Evolutionary conservation across 768 basidiomycete genomes (phyloP), one percentile per base, ranked within the genome.

Genomic region (Termitomyces sp.): DNA sequence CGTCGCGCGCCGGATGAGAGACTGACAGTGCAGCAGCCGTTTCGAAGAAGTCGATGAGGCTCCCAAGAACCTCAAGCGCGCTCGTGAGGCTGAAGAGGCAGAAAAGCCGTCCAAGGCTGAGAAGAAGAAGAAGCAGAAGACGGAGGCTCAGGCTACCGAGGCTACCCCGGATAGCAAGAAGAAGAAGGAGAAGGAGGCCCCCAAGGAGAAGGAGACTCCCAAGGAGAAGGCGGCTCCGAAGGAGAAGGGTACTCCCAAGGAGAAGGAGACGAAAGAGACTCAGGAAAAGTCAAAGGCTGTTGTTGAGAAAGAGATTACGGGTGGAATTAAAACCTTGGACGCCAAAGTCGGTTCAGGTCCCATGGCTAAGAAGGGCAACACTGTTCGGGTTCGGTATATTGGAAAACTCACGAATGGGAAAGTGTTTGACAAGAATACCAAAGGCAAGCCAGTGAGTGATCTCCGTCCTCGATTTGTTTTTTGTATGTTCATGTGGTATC

Each of bases 361-460:
- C 40, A 78, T 80, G 67, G 94, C 91, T 18, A 97, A 95, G 79
- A 83, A 85, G 57, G 95, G 95, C 16, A 86, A 88, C 74, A 86
- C 77, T 46, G 81, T 97, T 51, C 78, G 77, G 56, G 91, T 98
- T 88, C 80, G 96, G 58, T 98, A 98, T 74, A 87, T 98, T 66
- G 96, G 96, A 64, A 96, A 95, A 77, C 79, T 97, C 46, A 71
- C 75, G 54, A 84, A 86, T 61, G 90, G 89, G 65, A 87, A 84
- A 65, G 63, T 86, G 20, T 94, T 94, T 64, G 93, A 95, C 74
- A 77, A 81, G 64, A 94, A 94, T 72, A 82, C 79, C 64, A 88
- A 86, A 71, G 95, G 95, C 65, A 88, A 89, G 67, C 93, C 94
- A 28, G 91, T 96, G 69, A 68, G 87, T 74, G 16, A 30, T 50